phyloP scores from a whole-genome alignment of 169 alveolate species.

The Amoebophrya sp. region DNA sequence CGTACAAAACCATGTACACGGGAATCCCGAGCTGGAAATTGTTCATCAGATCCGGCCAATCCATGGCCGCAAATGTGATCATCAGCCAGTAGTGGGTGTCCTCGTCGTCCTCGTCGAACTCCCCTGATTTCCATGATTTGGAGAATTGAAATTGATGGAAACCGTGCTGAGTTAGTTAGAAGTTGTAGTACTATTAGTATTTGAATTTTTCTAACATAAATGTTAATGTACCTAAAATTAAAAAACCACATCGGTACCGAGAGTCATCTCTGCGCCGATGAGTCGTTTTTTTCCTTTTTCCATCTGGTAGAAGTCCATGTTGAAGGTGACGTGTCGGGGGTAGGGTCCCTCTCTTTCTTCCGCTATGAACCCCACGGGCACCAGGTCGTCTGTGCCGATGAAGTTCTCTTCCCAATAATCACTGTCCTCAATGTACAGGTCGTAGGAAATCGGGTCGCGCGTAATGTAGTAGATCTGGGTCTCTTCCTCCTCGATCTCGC shows the following conservation, averaged over 20 bases:
- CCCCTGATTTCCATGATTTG: too few relatives aligned
- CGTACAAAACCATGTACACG: constrained; percentile 4
- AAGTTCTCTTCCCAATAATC: not conserved
- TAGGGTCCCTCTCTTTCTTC: constrained; percentile 11
- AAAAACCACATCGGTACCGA: too few relatives aligned
- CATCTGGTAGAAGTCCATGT: constrained; percentile 10
- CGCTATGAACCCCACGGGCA: not conserved
- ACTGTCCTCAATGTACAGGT: not conserved
- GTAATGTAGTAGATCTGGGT: constrained; percentile 15
- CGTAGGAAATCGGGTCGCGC: constrained; percentile 2
- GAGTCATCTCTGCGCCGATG: not conserved
- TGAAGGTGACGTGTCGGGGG: constrained; percentile 12
- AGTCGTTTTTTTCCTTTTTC: not conserved
- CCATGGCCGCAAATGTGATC: constrained; percentile 10
- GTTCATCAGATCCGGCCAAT: constrained; percentile 17
- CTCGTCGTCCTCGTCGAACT: not conserved
- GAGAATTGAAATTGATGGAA: too few relatives aligned
- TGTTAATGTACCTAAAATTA: too few relatives aligned
- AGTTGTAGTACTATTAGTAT: too few relatives aligned
- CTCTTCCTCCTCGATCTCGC: constrained; percentile 14
- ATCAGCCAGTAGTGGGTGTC: not conserved
- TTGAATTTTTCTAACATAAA: too few relatives aligned
- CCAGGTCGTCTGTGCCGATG: constrained; percentile 13
- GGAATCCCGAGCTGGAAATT: constrained; percentile 10
- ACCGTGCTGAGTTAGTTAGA: too few relatives aligned